Percentiles rank a stretch among this genome's conserved stretches.
Evolutionary conservation across 2,329 filamentous ascomycete species (phyloP).

Genomic region (Pseudopithomyces chartarum): DNA sequence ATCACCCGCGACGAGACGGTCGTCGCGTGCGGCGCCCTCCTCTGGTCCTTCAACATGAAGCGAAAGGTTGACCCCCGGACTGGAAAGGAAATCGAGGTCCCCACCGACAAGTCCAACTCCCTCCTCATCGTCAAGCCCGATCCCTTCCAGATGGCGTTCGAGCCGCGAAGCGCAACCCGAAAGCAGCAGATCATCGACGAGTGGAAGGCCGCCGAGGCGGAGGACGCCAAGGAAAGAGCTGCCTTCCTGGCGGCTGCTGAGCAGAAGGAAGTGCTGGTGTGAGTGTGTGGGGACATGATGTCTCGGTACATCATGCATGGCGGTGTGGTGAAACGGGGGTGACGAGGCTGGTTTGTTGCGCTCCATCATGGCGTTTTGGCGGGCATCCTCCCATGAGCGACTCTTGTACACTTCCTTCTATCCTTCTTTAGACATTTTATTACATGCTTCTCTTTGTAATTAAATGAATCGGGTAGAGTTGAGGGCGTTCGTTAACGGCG

Average conservation of each 20-base stretch:
- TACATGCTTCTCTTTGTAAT: neutral
- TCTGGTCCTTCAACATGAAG: constrained; percentile 54
- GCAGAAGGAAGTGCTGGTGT: constrained; percentile 13
- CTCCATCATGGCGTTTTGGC: neutral
- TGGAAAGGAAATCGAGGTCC: constrained; percentile 49
- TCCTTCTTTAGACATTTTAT: neutral
- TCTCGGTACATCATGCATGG: neutral
- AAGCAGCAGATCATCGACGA: constrained; percentile 34
- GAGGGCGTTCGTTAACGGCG: neutral
- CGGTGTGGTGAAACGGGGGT: too few species aligned
- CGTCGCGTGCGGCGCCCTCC: constrained; percentile 57
- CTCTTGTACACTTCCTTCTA: neutral
- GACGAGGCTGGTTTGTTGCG: neutral
- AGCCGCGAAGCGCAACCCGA: constrained; percentile 53
- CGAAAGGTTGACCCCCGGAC: constrained; percentile 54
- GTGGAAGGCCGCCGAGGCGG: constrained; percentile 44
- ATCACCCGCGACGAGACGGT: constrained; percentile 63
- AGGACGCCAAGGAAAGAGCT: constrained; percentile 41
- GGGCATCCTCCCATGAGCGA: neutral
- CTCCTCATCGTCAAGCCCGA: constrained; percentile 64
- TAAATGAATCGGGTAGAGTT: neutral
- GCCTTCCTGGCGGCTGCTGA: constrained; percentile 40
- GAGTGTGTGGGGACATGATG: neutral
- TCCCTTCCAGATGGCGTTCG: constrained; percentile 60
- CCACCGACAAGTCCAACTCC: constrained; percentile 58